Percentiles rank a stretch among this genome's conserved stretches.
phyloP scores from a whole-genome alignment of 345 rosid genomes.

The Balakata baccata region DNA sequence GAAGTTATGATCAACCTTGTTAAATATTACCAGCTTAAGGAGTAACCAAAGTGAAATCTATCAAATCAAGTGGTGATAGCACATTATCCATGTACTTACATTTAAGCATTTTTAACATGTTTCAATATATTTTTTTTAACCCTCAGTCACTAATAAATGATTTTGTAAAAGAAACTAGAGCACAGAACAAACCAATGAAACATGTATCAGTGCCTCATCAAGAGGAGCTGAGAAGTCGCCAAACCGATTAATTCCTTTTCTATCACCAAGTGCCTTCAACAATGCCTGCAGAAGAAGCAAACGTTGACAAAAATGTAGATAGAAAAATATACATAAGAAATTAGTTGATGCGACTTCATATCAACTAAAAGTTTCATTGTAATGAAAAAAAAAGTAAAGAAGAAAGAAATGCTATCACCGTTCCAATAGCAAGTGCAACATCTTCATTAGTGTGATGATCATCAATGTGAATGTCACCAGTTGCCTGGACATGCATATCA shows the following conservation, averaged over 20 bases:
- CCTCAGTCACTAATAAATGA: neutral
- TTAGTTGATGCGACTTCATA: no score
- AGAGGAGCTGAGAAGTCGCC: slow-evolving; percentile 94
- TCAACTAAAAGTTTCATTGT: neutral
- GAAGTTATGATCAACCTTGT: neutral
- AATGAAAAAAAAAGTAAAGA: neutral
- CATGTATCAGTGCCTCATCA: slow-evolving; percentile 87
- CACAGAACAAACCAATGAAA: slow-evolving; percentile 52
- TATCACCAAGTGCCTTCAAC: slow-evolving; percentile 84
- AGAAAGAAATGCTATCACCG: slow-evolving; percentile 31
- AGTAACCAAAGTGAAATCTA: neutral
- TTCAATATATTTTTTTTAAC: neutral
- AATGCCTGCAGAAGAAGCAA: slow-evolving; percentile 50
- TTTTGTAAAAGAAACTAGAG: neutral
- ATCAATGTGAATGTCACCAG: slow-evolving; percentile 87
- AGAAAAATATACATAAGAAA: neutral
- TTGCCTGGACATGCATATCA: slow-evolving; percentile 81
- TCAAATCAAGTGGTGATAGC: neutral
- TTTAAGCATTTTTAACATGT: neutral
- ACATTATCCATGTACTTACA: neutral
- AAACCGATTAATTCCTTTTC: slow-evolving; percentile 85
- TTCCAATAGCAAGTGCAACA: slow-evolving; percentile 89
- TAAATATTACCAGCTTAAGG: neutral
- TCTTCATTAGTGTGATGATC: slow-evolving; percentile 96
- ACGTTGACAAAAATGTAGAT: neutral